These are phyloP conservation scores for Leersia perrieri DNA, from an alignment of 176 grass and related monocot species.

Conservation along the genomic window DNA sequence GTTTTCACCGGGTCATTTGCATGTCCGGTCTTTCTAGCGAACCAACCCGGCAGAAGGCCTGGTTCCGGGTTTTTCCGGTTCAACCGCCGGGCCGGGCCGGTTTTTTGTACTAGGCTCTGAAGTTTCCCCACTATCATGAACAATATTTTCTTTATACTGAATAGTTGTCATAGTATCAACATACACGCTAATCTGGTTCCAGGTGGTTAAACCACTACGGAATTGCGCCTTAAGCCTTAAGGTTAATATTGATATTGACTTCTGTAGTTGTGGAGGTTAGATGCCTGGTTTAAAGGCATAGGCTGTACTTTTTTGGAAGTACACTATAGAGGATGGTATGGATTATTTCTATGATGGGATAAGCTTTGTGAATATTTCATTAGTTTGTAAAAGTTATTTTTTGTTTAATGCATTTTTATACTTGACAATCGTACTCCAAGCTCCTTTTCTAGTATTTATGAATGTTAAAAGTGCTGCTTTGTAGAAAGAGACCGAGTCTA, in stretches of 20 bases:
- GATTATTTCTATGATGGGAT: not conserved
- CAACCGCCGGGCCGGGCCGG: no score
- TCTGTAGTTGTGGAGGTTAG: not conserved
- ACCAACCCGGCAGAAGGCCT: no score
- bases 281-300: not conserved
- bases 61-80: no score
- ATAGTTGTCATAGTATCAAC: not conserved
- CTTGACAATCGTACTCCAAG: not conserved
- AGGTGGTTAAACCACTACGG: not conserved
- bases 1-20: no score
- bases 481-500: slow-evolving; percentile 61
- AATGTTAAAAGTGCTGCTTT: slow-evolving; percentile 9
- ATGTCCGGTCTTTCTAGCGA: no score
- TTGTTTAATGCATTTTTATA: not conserved
- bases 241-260: not conserved
- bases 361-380: not conserved
- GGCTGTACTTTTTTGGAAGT: not conserved
- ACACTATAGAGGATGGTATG: not conserved
- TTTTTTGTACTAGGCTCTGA: no score
- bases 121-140: not conserved
- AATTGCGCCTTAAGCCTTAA: not conserved
- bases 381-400: not conserved
- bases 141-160: not conserved
- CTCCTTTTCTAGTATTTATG: not conserved
- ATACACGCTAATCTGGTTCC: not conserved